Evolutionary conservation across 192 early-diverging fungal genomes (phyloP).

Genomic region (Rhizophagus prolifer): DNA sequence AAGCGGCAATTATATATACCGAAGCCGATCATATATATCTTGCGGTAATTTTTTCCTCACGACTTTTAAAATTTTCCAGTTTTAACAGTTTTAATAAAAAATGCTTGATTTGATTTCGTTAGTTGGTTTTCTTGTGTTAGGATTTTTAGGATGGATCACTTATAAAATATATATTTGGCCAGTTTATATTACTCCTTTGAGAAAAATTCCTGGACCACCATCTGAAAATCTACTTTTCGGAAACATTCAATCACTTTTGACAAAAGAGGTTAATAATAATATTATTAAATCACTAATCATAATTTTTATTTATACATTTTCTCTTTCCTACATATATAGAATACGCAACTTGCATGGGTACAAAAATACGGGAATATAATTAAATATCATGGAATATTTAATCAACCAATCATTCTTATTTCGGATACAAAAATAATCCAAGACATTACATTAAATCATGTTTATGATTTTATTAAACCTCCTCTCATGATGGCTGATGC

Average conservation of each 20-base stretch:
- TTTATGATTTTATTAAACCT: constrained; percentile 50
- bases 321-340: too few species aligned
- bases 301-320: constrained; percentile 5
- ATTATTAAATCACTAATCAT: not conserved
- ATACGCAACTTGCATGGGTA: constrained; percentile 32
- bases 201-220: not conserved
- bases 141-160: not conserved
- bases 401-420: constrained; percentile 37
- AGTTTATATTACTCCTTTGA: too few species aligned
- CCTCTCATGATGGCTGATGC: constrained; percentile 12
- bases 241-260: too few species aligned
- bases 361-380: constrained; percentile 53
- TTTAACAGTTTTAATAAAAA: too few species aligned
- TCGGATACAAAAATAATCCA: constrained; percentile 52
- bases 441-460: constrained; percentile 42
- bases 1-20: too few species aligned
- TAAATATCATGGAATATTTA: constrained; percentile 46
- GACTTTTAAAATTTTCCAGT: too few species aligned
- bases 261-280: too few species aligned
- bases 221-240: not conserved
- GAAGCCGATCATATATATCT: too few species aligned
- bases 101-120: too few species aligned
- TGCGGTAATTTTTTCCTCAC: too few species aligned
- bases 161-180: too few species aligned
- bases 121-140: too few species aligned